Percentiles rank a stretch among this genome's conserved stretches.
Conservation (phyloP, 345 rosid species). For the Citrus trifoliata region DNA sequence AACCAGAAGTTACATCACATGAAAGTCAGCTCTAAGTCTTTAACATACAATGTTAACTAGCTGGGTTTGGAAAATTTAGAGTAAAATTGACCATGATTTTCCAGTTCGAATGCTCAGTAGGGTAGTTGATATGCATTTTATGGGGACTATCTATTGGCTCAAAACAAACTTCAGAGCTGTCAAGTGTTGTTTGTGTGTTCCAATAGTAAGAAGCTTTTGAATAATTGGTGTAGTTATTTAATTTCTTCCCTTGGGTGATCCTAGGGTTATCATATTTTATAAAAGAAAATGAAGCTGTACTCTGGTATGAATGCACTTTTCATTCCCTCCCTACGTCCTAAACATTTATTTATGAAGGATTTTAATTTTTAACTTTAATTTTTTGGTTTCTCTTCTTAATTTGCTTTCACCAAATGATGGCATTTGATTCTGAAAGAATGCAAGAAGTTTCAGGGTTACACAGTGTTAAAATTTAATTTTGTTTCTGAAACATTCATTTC, state of each 20-base stretch:
- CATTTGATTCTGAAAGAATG: not conserved
- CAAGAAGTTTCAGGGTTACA: not conserved
- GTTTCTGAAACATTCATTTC: constrained; percentile 12
- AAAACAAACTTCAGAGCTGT: not conserved
- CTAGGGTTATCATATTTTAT: not conserved
- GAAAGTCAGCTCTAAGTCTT: not conserved
- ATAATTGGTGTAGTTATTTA: not conserved
- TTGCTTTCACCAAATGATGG: not conserved
- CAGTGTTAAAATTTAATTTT: constrained; percentile 4
- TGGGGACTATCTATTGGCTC: not conserved
- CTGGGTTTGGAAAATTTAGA: not conserved
- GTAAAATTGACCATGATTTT: not conserved
- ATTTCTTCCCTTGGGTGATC: not conserved
- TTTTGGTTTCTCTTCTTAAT: not conserved
- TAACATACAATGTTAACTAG: not conserved
- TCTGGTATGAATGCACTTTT: not conserved
- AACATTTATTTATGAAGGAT: not conserved
- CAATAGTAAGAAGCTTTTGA: not conserved
- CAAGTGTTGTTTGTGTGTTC: not conserved
- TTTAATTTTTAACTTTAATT: not conserved
- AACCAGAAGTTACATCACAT: not conserved
- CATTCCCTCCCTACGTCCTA: not conserved
- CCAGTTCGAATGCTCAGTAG: not conserved
- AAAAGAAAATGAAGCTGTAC: not conserved
- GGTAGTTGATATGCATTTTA: not conserved